phyloP scores from a whole-genome alignment of 768 basidiomycete species.

The Coprinellus micaceus region DNA sequence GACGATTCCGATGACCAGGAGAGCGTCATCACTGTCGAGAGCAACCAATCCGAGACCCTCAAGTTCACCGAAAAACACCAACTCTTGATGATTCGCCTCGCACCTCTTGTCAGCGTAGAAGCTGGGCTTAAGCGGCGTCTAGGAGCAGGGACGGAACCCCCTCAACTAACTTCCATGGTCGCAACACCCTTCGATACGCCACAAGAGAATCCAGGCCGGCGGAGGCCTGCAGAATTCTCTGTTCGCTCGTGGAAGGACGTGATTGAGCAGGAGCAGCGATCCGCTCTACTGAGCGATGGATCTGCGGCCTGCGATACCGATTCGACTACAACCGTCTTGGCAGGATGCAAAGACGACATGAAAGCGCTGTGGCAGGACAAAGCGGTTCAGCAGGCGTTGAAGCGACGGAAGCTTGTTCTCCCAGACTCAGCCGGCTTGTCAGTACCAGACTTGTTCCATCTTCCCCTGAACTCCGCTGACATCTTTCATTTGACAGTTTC shows the following conservation, averaged over 20 bases:
- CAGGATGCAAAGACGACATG: constrained; percentile 61
- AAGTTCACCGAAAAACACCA: constrained; percentile 52
- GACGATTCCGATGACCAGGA: constrained; percentile 34
- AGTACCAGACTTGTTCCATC: constrained; percentile 27
- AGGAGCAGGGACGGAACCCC: constrained; percentile 42
- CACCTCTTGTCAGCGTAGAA: constrained; percentile 60
- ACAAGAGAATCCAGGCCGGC: constrained; percentile 18
- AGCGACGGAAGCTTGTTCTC: constrained; percentile 43
- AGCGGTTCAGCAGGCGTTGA: constrained; percentile 47
- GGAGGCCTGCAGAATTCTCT: constrained; percentile 41
- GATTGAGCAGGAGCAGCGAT: constrained; percentile 22
- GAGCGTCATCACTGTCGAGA: constrained; percentile 13
- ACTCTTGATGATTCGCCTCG: constrained; percentile 55
- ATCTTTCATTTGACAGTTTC: constrained; percentile 42
- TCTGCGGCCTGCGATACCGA: constrained; percentile 16
- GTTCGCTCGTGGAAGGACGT: constrained; percentile 54
- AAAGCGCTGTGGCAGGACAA: constrained; percentile 59
- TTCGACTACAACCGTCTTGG: constrained; percentile 48
- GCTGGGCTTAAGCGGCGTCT: constrained; percentile 59
- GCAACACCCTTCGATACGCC: constrained; percentile 46
- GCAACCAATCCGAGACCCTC: constrained; percentile 23
- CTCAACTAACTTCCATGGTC: constrained; percentile 32
- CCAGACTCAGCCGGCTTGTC: constrained; percentile 70
- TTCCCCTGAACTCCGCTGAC: neutral
- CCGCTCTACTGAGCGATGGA: neutral